These are phyloP conservation scores for Monosporozyma solicola DNA, from an alignment of 805 yeast species.

Conservation along the genomic window DNA sequence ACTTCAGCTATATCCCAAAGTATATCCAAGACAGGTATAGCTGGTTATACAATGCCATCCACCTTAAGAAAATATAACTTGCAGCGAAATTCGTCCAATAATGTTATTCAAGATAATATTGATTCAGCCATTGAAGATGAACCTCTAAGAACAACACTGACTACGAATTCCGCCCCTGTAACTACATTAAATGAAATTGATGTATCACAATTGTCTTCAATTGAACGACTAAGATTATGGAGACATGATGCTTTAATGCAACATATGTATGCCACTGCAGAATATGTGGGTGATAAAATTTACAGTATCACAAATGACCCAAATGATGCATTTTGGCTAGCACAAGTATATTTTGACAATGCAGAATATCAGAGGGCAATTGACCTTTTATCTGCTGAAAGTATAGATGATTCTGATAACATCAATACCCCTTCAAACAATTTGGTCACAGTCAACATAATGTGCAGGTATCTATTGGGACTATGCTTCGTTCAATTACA, in stretches of 20 bases:
- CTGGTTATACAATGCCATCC: constrained; percentile 25
- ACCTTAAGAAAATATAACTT: constrained; percentile 24
- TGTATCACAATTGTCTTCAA: constrained; percentile 45
- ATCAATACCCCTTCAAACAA: background rate
- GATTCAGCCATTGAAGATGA: background rate
- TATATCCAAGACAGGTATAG: constrained; percentile 20
- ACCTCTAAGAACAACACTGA: constrained; percentile 7
- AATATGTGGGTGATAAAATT: constrained; percentile 85
- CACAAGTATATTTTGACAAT: constrained; percentile 73
- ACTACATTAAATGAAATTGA: constrained; percentile 18
- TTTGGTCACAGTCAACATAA: constrained; percentile 46
- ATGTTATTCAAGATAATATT: background rate
- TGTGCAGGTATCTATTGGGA: constrained; percentile 76
- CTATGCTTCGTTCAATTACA: constrained; percentile 63
- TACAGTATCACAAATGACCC: constrained; percentile 76
- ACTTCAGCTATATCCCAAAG: constrained; percentile 18
- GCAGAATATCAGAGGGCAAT: constrained; percentile 77
- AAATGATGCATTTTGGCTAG: constrained; percentile 93
- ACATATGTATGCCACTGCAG: constrained; percentile 85
- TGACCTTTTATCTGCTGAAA: constrained; percentile 51
- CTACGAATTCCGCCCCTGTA: constrained; percentile 16
- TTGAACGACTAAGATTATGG: constrained; percentile 83
- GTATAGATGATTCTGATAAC: constrained; percentile 10
- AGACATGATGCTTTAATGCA: constrained; percentile 88
- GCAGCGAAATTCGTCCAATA: constrained; percentile 7